Evolutionary conservation across 2,329 filamentous ascomycete genomes (phyloP), one percentile per base, ranked within the genome.

Genomic region (Penicillium sp.): DNA sequence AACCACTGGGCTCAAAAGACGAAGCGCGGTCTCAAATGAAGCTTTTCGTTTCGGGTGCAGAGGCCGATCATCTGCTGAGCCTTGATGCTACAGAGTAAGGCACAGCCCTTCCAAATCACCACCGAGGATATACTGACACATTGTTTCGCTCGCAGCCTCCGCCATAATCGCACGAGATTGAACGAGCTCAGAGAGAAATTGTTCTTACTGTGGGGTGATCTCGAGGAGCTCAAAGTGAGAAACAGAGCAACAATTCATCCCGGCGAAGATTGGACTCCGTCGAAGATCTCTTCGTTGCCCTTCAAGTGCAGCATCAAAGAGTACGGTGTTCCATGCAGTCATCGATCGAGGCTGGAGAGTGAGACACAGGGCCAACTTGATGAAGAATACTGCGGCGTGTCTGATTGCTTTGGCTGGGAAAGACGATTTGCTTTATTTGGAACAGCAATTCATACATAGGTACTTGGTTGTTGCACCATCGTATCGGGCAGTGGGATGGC

Each of bases 121-220:
- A 5, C 4, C 35, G 11, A 18, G 8, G 13, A 12, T 11, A 12
- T 35, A 37, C 9, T 34, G 9, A n/a, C 26, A 43, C 41, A 54
- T 38, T 32, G 35, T 46, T 8, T 46, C 36, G 7, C 11, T 40
- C 27, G 27, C 28, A 82, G 82, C 65, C 75, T 95, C 32, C 77
- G 76, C 18, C 63, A 67, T n/a, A 71, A 85, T 39, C 57, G 67
- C 2, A 44, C 65, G 0, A 60, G 69, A 1, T 70, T 93, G 1
- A 63, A 59, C 3, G 53, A 65, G 5, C 69, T 96, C 4, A 78
- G 81, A 43, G 81, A 94, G 56, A 83, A 79, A 57, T 73, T 96
- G 47, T 91, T 85, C 63, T 72, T 81, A 33, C 74, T 96, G 1
- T 97, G 91, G 90, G 91, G 91, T 1, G 81, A 95, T 51, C 73